A percentile compares a stretch with the other conserved stretches of the same genome.
phyloP scores from a whole-genome alignment of 2,329 filamentous ascomycete species.

The Didymosphaeria variabile region DNA sequence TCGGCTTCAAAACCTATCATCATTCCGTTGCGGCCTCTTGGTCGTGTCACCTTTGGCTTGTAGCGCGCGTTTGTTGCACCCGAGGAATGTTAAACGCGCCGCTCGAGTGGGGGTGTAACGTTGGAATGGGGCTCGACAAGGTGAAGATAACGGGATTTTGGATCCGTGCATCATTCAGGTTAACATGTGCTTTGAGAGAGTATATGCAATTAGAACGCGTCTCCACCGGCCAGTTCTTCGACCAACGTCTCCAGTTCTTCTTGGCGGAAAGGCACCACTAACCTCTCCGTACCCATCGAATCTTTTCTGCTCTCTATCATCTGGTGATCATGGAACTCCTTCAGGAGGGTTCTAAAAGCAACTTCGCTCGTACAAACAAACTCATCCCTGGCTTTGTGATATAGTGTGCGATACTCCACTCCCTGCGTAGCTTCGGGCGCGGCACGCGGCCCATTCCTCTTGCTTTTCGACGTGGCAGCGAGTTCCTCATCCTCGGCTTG shows the following conservation, averaged over 20 bases:
- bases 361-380: slow-evolving; percentile 98
- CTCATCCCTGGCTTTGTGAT: slow-evolving; percentile 94
- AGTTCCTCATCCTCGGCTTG: slow-evolving; percentile 33
- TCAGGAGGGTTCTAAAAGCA: slow-evolving; percentile 90
- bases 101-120: not conserved
- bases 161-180: not conserved
- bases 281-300: slow-evolving; percentile 80
- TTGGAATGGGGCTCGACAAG: not conserved
- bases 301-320: slow-evolving; percentile 94
- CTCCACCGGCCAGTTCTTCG: slow-evolving; percentile 69
- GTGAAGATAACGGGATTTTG: not conserved
- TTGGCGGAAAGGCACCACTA: slow-evolving; percentile 84
- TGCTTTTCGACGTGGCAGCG: slow-evolving; percentile 29
- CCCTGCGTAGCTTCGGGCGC: slow-evolving; percentile 60
- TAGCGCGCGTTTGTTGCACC: not conserved
- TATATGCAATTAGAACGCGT: slow-evolving; percentile 33
- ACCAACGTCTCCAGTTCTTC: slow-evolving; percentile 91
- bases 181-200: slow-evolving; percentile 7
- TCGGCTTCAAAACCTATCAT: not conserved
- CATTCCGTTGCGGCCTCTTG: not conserved
- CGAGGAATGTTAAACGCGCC: slow-evolving; percentile 4
- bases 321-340: slow-evolving; percentile 98
- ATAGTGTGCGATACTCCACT: slow-evolving; percentile 89
- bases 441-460: slow-evolving; percentile 33
- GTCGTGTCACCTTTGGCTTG: not conserved